Evolutionary conservation across 805 yeast genomes (phyloP).

Genomic region (Yamadazyma nakazawae): DNA sequence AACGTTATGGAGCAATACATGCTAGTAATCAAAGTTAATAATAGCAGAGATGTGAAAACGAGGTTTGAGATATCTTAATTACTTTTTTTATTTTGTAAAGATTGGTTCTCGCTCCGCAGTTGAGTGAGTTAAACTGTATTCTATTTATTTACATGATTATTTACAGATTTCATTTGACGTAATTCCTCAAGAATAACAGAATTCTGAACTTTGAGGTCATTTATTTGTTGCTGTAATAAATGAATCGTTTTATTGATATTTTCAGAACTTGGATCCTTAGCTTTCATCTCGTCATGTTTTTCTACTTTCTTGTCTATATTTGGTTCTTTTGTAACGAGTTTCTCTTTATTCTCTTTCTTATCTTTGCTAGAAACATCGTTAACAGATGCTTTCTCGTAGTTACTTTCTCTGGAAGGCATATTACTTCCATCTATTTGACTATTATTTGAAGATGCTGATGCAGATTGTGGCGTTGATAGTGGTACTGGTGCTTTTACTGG

Average conservation of each 20-base stretch:
- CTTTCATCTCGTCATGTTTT: background rate
- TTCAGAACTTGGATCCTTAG: background rate
- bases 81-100: too few species aligned
- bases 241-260: background rate
- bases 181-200: conserved; percentile 12
- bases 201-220: conserved; percentile 13
- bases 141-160: conserved; percentile 7
- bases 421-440: background rate
- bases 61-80: too few species aligned
- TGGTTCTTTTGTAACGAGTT: background rate
- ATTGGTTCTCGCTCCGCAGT: too few species aligned
- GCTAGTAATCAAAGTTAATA: too few species aligned
- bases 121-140: too few species aligned
- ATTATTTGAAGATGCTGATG: background rate
- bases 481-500: background rate
- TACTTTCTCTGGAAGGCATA: background rate
- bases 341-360: background rate
- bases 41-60: too few species aligned
- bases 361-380: background rate
- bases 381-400: conserved; percentile 39
- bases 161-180: conserved; percentile 7
- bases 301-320: background rate
- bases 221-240: conserved; percentile 1
- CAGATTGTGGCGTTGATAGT: background rate
- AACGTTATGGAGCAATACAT: too few species aligned